Percentiles rank a stretch among this genome's conserved stretches.
These are phyloP conservation scores for Morella rubra DNA, from an alignment of 306 rosid genomes.

Conservation along the genomic window DNA sequence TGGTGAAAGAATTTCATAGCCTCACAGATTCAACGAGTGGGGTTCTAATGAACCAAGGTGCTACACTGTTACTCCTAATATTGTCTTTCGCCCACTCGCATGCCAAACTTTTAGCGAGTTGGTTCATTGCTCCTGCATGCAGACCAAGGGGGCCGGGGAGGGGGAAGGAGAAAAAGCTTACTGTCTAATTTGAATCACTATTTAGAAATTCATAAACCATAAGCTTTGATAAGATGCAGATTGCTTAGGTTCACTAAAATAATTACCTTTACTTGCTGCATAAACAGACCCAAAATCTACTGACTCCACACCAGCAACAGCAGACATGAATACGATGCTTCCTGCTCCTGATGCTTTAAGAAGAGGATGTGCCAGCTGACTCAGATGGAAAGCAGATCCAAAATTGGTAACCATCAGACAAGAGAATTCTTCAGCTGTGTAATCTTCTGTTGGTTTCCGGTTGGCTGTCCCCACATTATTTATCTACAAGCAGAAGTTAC, in stretches of 20 bases:
- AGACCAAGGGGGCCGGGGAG: too few species aligned
- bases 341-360: conserved; percentile 36
- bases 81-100: not conserved
- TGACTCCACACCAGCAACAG: conserved; percentile 25
- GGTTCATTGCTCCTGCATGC: too few species aligned
- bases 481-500: conserved; percentile 25
- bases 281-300: conserved; percentile 12
- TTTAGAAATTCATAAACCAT: not conserved
- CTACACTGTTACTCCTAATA: conserved; percentile 1
- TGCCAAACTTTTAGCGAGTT: too few species aligned
- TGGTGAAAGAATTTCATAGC: not conserved
- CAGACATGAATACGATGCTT: conserved; percentile 39
- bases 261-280: conserved; percentile 34
- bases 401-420: conserved; percentile 36
- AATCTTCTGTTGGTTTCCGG: conserved; percentile 18
- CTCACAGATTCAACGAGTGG: not conserved
- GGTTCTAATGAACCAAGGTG: conserved; percentile 3
- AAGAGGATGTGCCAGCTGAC: too few species aligned
- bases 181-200: not conserved
- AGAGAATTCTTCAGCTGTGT: conserved; percentile 37
- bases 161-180: not conserved
- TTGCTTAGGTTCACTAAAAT: not conserved
- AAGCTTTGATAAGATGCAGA: not conserved
- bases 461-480: conserved; percentile 32
- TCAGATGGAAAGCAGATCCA: conserved; percentile 35